Evolutionary conservation across 306 rosid species (phyloP).

Genomic region (Astragalus glycyphyllos): DNA sequence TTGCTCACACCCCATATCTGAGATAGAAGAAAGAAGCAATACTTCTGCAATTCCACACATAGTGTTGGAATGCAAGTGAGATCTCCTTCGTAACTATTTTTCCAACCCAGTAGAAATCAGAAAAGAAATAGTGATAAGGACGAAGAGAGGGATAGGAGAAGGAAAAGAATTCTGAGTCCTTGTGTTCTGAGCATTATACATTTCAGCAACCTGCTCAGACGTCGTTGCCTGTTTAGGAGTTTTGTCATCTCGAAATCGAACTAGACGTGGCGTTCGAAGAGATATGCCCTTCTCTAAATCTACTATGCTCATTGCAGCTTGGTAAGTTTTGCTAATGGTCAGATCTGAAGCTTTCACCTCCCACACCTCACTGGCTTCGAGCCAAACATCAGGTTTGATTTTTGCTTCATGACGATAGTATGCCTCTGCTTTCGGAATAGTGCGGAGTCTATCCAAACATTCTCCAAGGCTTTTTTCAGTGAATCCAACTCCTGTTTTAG

Average conservation of each 20-base stretch:
- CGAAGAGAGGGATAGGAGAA: no score
- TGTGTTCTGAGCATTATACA: constrained; percentile 78
- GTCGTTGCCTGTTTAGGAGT: constrained; percentile 77
- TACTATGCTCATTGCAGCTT: constrained; percentile 81
- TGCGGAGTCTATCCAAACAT: constrained; percentile 67
- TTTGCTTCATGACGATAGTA: constrained; percentile 69
- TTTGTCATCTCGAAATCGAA: constrained; percentile 81
- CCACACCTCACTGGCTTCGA: constrained; percentile 93
- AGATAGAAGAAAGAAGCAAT: no score
- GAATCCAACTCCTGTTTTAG: constrained; percentile 91
- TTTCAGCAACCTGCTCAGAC: constrained; percentile 83
- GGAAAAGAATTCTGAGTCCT: no score
- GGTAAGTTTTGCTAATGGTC: constrained; percentile 84
- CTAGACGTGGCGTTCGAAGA: constrained; percentile 77
- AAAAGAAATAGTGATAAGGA: no score
- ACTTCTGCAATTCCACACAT: no score
- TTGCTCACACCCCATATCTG: no score
- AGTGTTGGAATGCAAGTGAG: no score
- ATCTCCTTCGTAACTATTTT: no score
- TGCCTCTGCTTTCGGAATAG: constrained; percentile 74
- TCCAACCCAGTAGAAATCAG: no score
- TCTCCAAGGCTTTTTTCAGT: constrained; percentile 70
- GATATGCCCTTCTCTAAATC: constrained; percentile 82
- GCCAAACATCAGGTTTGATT: constrained; percentile 87
- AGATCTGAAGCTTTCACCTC: constrained; percentile 93